Evolutionary conservation across 768 basidiomycete species (phyloP).

Genomic region (Phanerochaete sordida): DNA sequence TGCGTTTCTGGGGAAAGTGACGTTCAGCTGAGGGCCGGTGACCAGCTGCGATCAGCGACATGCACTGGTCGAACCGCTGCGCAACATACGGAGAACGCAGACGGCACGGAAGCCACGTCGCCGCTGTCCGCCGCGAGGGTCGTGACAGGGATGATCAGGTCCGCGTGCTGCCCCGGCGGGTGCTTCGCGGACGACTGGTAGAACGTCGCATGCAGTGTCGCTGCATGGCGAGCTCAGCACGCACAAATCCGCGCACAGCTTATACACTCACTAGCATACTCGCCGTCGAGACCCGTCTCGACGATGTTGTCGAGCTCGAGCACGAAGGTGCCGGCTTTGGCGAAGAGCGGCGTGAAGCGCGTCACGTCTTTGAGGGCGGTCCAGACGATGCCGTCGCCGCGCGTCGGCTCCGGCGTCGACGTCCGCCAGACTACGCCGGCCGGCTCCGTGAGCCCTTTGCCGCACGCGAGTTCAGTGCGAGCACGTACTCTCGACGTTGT

Average conservation of each 20-base stretch:
- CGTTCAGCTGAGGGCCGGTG: slow-evolving; percentile 43
- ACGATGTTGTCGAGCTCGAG: slow-evolving; percentile 72
- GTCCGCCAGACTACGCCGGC: slow-evolving; percentile 68
- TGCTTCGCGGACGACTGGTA: slow-evolving; percentile 52
- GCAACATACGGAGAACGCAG: slow-evolving; percentile 56
- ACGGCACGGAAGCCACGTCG: slow-evolving; percentile 69
- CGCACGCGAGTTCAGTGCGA: background rate
- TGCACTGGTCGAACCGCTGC: background rate
- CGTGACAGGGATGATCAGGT: slow-evolving; percentile 66
- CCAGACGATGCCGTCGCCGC: slow-evolving; percentile 70
- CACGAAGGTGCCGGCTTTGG: slow-evolving; percentile 63
- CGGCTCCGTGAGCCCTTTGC: background rate
- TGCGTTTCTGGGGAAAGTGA: slow-evolving; percentile 70
- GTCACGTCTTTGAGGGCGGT: slow-evolving; percentile 75
- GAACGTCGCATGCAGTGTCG: slow-evolving; percentile 67
- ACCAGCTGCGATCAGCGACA: background rate
- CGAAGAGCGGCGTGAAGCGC: slow-evolving; percentile 67
- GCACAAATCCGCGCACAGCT: too few species aligned
- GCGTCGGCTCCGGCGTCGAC: slow-evolving; percentile 73
- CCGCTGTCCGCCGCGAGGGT: slow-evolving; percentile 59
- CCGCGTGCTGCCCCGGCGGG: slow-evolving; percentile 56
- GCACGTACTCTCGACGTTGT: slow-evolving; percentile 68
- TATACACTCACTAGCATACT: slow-evolving; percentile 55
- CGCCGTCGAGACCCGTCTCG: slow-evolving; percentile 50
- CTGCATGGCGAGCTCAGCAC: too few species aligned